Percentiles rank a stretch among this genome's conserved stretches.
phyloP scores from a whole-genome alignment of 441 rosid genomes.

The Raphanus hybrid region DNA sequence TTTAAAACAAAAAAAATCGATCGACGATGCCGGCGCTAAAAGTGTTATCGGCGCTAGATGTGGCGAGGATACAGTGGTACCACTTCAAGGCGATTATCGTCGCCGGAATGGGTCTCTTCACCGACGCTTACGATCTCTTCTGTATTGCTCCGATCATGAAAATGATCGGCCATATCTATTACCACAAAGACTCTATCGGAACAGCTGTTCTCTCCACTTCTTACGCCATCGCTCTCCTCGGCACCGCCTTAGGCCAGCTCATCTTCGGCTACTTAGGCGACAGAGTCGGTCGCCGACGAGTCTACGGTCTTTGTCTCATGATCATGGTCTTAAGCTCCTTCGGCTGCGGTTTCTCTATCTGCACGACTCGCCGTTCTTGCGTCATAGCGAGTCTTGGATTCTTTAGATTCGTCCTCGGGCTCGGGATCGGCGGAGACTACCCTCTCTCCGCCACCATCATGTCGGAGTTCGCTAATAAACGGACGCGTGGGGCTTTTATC shows the following conservation, averaged over 20 bases:
- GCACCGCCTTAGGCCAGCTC: constrained; percentile 65
- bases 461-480: constrained; percentile 79
- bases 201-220: constrained; percentile 1
- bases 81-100: constrained; percentile 73
- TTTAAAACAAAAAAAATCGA: not conserved
- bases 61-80: constrained; percentile 63
- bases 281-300: constrained; percentile 55
- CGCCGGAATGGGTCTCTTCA: too few species aligned
- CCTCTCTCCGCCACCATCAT: constrained; percentile 78
- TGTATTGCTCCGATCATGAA: too few species aligned
- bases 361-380: constrained; percentile 48
- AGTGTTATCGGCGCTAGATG: constrained; percentile 69
- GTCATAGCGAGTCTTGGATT: constrained; percentile 53
- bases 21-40: too few species aligned
- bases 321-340: constrained; percentile 65
- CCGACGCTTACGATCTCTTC: too few species aligned
- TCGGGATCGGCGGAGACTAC: constrained; percentile 78
- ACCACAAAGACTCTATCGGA: too few species aligned
- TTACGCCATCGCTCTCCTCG: constrained; percentile 54
- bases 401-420: constrained; percentile 57
- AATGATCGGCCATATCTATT: too few species aligned
- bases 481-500: constrained; percentile 64
- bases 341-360: constrained; percentile 71
- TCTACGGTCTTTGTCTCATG: constrained; percentile 64
- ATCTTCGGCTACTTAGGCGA: constrained; percentile 75